Conservation (phyloP, 2,329 filamentous ascomycete genomes). For the Cladobotryum mycophilum region DNA sequence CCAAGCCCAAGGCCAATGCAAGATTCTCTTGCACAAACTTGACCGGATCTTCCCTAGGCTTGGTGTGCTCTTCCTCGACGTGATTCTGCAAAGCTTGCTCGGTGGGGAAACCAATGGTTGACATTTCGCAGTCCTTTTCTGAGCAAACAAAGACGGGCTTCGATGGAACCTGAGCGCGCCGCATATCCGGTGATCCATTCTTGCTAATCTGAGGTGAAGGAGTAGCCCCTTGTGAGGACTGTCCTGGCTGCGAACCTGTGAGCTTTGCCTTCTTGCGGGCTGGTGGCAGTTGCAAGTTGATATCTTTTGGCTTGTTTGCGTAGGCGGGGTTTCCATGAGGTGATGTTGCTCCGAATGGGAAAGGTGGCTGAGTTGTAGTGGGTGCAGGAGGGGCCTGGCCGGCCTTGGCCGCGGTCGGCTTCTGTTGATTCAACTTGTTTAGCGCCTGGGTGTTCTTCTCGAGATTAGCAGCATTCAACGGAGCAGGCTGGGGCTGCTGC, state of each 20-base stretch:
- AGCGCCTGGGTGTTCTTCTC: conserved; percentile 46
- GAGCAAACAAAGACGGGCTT: conserved; percentile 45
- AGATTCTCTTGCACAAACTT: conserved; percentile 48
- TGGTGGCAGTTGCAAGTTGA: conserved; percentile 50
- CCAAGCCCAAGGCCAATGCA: conserved; percentile 43
- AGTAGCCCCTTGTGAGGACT: conserved; percentile 34
- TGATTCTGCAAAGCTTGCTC: conserved; percentile 50
- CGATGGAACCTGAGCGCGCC: conserved; percentile 27
- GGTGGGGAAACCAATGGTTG: conserved; percentile 42
- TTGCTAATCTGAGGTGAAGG: conserved; percentile 45
- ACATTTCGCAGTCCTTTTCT: conserved; percentile 49
- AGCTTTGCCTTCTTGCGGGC: conserved; percentile 53
- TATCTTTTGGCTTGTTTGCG: conserved; percentile 44
- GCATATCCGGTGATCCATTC: conserved; percentile 40
- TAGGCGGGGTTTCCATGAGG: conserved; percentile 56
- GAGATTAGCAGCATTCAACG: conserved; percentile 42
- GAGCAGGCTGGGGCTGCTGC: conserved; percentile 21
- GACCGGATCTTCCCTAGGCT: conserved; percentile 48
- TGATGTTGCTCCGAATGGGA: conserved; percentile 48
- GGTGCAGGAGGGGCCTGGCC: conserved; percentile 50
- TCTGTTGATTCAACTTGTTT: conserved; percentile 38
- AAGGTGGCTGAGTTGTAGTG: conserved; percentile 51
- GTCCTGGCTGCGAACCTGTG: conserved; percentile 30
- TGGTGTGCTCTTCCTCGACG: conserved; percentile 52
- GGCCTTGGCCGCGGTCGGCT: conserved; percentile 37